Conservation (phyloP, 2,329 filamentous ascomycete species). For the Penicillium frequentans region DNA sequence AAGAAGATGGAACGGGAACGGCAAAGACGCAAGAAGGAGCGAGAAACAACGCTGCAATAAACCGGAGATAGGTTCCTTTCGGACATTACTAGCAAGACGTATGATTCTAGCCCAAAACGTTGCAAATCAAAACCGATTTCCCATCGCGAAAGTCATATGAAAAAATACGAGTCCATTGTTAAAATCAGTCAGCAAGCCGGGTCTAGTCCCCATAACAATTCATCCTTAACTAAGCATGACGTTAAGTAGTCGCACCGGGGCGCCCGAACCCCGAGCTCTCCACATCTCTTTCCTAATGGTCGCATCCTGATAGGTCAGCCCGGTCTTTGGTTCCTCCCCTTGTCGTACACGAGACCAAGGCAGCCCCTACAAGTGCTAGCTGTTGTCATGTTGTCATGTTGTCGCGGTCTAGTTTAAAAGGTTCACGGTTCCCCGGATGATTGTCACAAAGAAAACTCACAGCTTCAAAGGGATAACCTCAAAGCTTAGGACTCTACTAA, state of each 20-base stretch:
- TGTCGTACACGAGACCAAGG: not conserved
- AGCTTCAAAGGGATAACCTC: not conserved
- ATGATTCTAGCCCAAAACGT: too few species aligned
- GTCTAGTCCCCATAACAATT: not conserved
- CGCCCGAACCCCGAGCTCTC: conserved; percentile 10
- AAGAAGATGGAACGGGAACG: conserved; percentile 65
- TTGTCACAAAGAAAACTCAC: not conserved
- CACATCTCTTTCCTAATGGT: conserved; percentile 7
- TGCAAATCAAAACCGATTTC: not conserved
- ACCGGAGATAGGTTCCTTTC: not conserved
- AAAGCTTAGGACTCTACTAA: not conserved
- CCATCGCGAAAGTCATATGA: not conserved
- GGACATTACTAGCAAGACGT: not conserved
- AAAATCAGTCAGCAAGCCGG: conserved; percentile 13
- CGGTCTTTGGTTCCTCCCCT: not conserved
- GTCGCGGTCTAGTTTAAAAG: not conserved
- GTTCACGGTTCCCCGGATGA: not conserved
- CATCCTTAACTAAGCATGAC: conserved; percentile 12
- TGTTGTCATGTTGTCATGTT: not conserved
- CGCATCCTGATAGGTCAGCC: conserved; percentile 14
- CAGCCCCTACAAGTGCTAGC: not conserved
- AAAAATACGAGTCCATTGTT: not conserved
- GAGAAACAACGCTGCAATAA: conserved; percentile 20
- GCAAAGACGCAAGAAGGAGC: conserved; percentile 55
- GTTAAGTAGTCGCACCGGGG: conserved; percentile 10